These are phyloP conservation scores for Chrysoporthe deuterocubensis DNA, from an alignment of 2,329 filamentous ascomycete genomes.

Conservation along the genomic window DNA sequence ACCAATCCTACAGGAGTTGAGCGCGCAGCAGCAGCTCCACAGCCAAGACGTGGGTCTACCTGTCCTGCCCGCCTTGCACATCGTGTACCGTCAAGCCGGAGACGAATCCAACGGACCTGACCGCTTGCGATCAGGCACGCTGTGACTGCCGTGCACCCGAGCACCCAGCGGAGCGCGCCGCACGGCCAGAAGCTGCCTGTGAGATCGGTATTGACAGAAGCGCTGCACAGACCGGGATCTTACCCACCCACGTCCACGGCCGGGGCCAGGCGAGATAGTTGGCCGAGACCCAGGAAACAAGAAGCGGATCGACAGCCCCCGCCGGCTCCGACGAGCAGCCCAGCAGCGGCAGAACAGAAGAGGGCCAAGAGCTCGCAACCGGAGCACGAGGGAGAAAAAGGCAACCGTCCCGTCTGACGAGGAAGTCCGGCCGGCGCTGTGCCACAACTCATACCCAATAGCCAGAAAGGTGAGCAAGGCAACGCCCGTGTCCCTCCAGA, in stretches of 20 bases:
- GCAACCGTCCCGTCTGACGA: not conserved
- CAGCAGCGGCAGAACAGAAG: too few species aligned
- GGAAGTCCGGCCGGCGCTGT: constrained; percentile 4
- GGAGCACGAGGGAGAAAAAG: not conserved
- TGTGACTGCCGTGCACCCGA: not conserved
- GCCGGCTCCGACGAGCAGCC: too few species aligned
- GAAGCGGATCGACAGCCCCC: too few species aligned
- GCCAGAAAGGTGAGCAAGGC: not conserved
- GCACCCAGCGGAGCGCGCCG: too few species aligned
- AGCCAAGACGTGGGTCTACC: not conserved
- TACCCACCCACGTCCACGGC: too few species aligned
- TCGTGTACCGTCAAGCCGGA: constrained; percentile 15
- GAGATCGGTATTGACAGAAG: not conserved
- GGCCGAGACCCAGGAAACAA: too few species aligned
- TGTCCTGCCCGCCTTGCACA: constrained; percentile 13
- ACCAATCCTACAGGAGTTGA: constrained; percentile 6
- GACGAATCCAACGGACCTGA: not conserved
- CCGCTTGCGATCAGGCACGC: constrained; percentile 12
- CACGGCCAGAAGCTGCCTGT: not conserved
- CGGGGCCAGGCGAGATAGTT: too few species aligned
- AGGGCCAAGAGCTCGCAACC: too few species aligned
- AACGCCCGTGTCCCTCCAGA: not conserved
- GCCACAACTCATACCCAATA: not conserved
- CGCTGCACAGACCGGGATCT: not conserved
- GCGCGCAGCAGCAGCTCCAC: not conserved